Conservation (phyloP, 2,329 filamentous ascomycete genomes). For the Stachybotrys chlorohalonatus region DNA sequence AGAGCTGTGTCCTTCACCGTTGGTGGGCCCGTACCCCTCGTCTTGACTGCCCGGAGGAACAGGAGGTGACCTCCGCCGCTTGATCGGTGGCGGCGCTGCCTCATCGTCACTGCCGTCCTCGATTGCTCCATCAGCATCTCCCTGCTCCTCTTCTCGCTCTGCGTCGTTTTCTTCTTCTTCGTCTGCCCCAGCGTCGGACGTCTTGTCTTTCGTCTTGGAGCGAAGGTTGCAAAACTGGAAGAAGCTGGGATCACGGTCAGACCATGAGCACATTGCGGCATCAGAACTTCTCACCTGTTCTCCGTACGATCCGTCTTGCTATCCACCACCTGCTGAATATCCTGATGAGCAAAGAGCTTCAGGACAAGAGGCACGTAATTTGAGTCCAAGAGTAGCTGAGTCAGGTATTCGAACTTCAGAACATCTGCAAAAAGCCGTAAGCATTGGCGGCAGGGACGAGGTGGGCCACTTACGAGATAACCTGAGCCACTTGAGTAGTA, state of each 20-base stretch:
- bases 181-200: slow-evolving; percentile 10
- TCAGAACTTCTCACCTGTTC: slow-evolving; percentile 51
- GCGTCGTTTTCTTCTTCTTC: slow-evolving; percentile 11
- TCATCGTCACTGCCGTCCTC: slow-evolving; percentile 60
- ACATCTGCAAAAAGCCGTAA: slow-evolving; percentile 51
- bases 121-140: slow-evolving; percentile 14
- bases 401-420: slow-evolving; percentile 91
- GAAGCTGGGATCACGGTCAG: slow-evolving; percentile 49
- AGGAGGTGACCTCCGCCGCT: slow-evolving; percentile 42
- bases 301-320: slow-evolving; percentile 76
- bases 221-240: slow-evolving; percentile 80
- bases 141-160: slow-evolving; percentile 26
- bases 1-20: slow-evolving; percentile 23
- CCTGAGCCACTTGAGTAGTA: slow-evolving; percentile 95
- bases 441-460: not conserved
- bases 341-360: slow-evolving; percentile 90
- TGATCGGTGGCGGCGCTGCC: slow-evolving; percentile 75
- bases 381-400: slow-evolving; percentile 84
- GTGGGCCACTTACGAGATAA: slow-evolving; percentile 62
- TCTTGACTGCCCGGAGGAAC: slow-evolving; percentile 18
- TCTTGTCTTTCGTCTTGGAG: slow-evolving; percentile 38
- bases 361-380: slow-evolving; percentile 90
- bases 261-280: not conserved
- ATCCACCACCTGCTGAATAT: slow-evolving; percentile 83
- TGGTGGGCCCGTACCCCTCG: slow-evolving; percentile 15